These are phyloP conservation scores for Salix exigua DNA, from an alignment of 345 rosid species.

Conservation along the genomic window DNA sequence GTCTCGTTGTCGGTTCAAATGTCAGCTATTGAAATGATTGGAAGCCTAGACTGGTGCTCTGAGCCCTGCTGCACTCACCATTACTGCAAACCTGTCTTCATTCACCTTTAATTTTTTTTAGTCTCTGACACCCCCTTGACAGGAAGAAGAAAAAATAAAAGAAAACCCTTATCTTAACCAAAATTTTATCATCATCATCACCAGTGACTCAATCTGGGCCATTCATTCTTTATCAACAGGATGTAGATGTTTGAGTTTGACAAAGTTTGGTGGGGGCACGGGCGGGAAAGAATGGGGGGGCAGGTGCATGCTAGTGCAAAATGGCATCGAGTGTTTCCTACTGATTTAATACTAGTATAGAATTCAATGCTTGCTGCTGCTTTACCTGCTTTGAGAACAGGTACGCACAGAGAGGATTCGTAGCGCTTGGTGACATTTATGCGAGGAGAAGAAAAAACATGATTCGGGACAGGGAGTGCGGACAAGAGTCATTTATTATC, in stretches of 20 bases:
- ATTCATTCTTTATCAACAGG: neutral
- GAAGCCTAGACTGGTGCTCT: slow-evolving; percentile 25
- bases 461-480: neutral
- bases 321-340: neutral
- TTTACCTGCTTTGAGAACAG: neutral
- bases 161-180: neutral
- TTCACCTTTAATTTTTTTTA: neutral
- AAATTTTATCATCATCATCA: neutral
- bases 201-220: neutral
- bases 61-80: neutral
- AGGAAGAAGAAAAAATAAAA: neutral
- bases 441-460: neutral
- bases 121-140: neutral
- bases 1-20: slow-evolving; percentile 45
- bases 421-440: slow-evolving; percentile 7
- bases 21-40: slow-evolving; percentile 68
- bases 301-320: neutral
- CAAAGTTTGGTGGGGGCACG: neutral
- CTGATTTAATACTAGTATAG: neutral
- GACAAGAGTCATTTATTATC: slow-evolving; percentile 2
- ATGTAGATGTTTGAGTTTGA: neutral
- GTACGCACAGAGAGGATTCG: neutral
- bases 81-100: neutral
- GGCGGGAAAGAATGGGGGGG: neutral
- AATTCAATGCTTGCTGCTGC: neutral